Evolutionary conservation across 1,284 basidiomycete species (phyloP), one percentile per base, ranked within the genome.

Genomic region (Filobasidium uniguttulatum): DNA sequence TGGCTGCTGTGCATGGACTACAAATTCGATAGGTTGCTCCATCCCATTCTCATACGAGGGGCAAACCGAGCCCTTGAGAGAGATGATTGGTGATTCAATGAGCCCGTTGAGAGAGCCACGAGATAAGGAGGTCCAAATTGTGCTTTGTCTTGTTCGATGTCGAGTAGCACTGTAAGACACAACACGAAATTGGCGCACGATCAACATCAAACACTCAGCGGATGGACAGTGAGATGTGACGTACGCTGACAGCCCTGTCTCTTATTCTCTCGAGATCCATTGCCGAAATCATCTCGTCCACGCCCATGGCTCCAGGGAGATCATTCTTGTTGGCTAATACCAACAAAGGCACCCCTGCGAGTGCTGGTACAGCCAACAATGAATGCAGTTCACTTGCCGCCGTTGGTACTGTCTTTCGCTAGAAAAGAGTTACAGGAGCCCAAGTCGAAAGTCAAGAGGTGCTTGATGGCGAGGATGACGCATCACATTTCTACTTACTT

Each of bases 291-390:
- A 97, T 73, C 54, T 94, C 86, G 59, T 90, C 85, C 1, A 91
- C 85, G 10, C 79, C 70, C 1, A 83, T 80, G 53, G 89, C 85
- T 10, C 75, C 79, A 2, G 81, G 76, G 1, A 97, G 60, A 63
- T 97, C 93, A 62, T 89, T 94, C 74, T 98, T 98, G 70, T 96
- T 97, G 1, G 89, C 93, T 22, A 85, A 83, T 49, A 97, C 89
- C 14, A 97, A 77, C 33, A 97, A 66, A 1, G 91, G 91, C 2
- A 94, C 87, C 0, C 83, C 82, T 1, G 71, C 65, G 20, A 97
- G 75, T 22, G 77, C 78, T 0, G 81, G 76, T 37, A 89, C 79
- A 10, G 77, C 72, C 20, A 97, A 74, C 2, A 97, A 73, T 36
- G 89, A 81, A 62, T 93, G 88, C 4, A 97, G 73, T 65, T 97